A percentile compares a stretch with the other conserved stretches of the same genome.
phyloP scores from a whole-genome alignment of 2,329 filamentous ascomycete species.

The Byssochlamys sp. region DNA sequence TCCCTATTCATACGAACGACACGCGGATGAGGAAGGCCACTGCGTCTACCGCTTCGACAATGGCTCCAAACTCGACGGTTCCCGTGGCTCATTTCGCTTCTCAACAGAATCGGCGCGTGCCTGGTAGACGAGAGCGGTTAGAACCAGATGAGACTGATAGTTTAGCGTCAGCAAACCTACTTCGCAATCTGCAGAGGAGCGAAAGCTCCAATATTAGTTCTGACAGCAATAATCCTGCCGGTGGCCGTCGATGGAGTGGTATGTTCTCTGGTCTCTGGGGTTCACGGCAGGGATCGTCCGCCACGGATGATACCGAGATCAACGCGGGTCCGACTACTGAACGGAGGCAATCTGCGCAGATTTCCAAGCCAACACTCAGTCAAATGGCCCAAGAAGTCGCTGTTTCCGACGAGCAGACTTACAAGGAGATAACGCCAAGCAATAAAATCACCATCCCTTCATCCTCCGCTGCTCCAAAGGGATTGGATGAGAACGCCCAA shows the following conservation, averaged over 20 bases:
- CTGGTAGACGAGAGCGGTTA: slow-evolving; percentile 15
- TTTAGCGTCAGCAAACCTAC: slow-evolving; percentile 46
- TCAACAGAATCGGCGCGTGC: slow-evolving; percentile 24
- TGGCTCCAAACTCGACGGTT: slow-evolving; percentile 41
- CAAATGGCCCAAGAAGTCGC: neutral
- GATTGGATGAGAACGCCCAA: slow-evolving; percentile 15
- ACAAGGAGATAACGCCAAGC: slow-evolving; percentile 14
- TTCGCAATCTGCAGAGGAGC: slow-evolving; percentile 45
- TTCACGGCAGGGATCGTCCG: slow-evolving; percentile 39
- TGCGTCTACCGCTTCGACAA: slow-evolving; percentile 44
- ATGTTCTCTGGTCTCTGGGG: slow-evolving; percentile 50
- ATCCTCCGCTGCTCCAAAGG: slow-evolving; percentile 12
- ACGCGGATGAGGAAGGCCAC: slow-evolving; percentile 37
- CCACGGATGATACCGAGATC: slow-evolving; percentile 24
- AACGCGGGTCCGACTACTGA: slow-evolving; percentile 15
- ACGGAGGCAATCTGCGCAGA: slow-evolving; percentile 23
- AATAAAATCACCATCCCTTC: slow-evolving; percentile 29
- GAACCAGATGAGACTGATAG: slow-evolving; percentile 27
- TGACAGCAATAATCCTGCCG: slow-evolving; percentile 38
- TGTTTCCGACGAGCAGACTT: slow-evolving; percentile 8
- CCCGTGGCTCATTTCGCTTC: slow-evolving; percentile 46
- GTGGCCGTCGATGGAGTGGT: slow-evolving; percentile 45
- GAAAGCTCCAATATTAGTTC: slow-evolving; percentile 40
- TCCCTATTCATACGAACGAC: slow-evolving; percentile 40
- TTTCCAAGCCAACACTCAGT: slow-evolving; percentile 10